These are phyloP conservation scores for Entomortierella chlamydospora DNA, from an alignment of 192 early-diverging fungal species.

Conservation along the genomic window DNA sequence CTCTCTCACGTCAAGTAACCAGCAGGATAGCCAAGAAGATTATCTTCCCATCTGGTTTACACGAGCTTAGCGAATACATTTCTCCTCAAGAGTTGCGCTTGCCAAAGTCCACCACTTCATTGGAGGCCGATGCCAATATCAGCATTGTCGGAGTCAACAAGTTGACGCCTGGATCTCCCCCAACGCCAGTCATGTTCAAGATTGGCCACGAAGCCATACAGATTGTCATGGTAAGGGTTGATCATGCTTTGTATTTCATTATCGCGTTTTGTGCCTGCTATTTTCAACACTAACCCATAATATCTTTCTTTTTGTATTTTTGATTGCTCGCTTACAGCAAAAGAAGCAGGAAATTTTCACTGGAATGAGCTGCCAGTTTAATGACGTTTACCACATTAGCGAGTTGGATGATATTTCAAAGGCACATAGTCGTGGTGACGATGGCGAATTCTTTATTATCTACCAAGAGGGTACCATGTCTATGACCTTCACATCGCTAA, in stretches of 20 bases:
- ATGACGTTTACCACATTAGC: slow-evolving; percentile 89
- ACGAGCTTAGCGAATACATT: slow-evolving; percentile 82
- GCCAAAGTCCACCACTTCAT: slow-evolving; percentile 77
- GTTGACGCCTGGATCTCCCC: slow-evolving; percentile 71
- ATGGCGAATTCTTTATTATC: slow-evolving; percentile 83
- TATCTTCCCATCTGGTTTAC: slow-evolving; percentile 74
- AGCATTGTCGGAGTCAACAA: slow-evolving; percentile 75
- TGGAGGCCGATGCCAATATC: slow-evolving; percentile 78
- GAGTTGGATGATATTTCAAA: slow-evolving; percentile 80
- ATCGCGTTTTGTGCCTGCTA: too few relatives aligned
- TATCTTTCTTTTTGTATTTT: slow-evolving; percentile 5
- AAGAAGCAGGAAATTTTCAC: slow-evolving; percentile 82
- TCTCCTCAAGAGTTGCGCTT: slow-evolving; percentile 77
- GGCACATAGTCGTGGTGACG: slow-evolving; percentile 66
- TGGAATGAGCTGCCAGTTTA: slow-evolving; percentile 77
- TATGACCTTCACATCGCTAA: slow-evolving; percentile 78
- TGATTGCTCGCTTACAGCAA: too few relatives aligned
- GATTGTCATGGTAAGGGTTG: slow-evolving; percentile 69
- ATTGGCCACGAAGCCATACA: slow-evolving; percentile 87
- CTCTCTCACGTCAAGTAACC: slow-evolving; percentile 60
- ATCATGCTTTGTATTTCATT: too few relatives aligned
- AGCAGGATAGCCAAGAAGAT: slow-evolving; percentile 71
- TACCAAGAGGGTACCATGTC: slow-evolving; percentile 75
- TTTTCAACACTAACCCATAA: too few relatives aligned
- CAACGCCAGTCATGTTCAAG: slow-evolving; percentile 83